Evolutionary conservation across 495 filamentous ascomycete genomes (phyloP), one percentile per base, ranked within the genome.

Genomic region (Talaromyces ruber): DNA sequence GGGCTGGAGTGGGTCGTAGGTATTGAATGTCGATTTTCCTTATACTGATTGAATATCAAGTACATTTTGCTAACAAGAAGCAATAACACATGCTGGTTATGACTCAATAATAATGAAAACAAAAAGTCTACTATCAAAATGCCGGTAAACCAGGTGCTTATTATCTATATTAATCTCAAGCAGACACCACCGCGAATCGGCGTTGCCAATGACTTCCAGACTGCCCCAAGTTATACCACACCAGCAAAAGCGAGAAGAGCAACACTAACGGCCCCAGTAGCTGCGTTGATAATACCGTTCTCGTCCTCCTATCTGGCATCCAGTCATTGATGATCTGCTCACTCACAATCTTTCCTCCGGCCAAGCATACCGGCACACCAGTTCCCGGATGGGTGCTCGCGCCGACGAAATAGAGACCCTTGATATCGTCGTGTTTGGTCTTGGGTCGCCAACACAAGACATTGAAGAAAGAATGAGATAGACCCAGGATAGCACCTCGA

Each of bases 301-400:
- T 21, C 8, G 11, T 18, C 45, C 11, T 50, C 7, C 5, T 51
- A 0, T 6, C 45, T 2, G 18, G 45, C 0, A 8, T 24, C 45
- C 45, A 51, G 18, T 64, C 63, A 34, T 70, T 70, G 6, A 84
- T 64, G 1, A 89, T 76, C 71, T 87, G 76, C 69, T 83, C 80
- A 45, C 73, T 72, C 0, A 84, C 84, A 61, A 90, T 76, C 71
- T 82, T 85, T 1, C 80, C 78, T 4, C 87, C 86, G 0, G 85
- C 85, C 12, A 90, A 71, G 51, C 82, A 81, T 61, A 89, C 86
- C 26, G 87, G 87, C 54, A 90, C 87, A 0, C 87, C 87, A 0
- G 87, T 88, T 2, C 87, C 87, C 0, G 87, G 87, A 77, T 90
- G 86, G 53, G 86, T 88, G 64, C 79, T 84, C 1, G 86, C 86